Evolutionary conservation across 345 rosid genomes (phyloP), one percentile per base, ranked within the genome.

Genomic region (Ailanthus altissimus): DNA sequence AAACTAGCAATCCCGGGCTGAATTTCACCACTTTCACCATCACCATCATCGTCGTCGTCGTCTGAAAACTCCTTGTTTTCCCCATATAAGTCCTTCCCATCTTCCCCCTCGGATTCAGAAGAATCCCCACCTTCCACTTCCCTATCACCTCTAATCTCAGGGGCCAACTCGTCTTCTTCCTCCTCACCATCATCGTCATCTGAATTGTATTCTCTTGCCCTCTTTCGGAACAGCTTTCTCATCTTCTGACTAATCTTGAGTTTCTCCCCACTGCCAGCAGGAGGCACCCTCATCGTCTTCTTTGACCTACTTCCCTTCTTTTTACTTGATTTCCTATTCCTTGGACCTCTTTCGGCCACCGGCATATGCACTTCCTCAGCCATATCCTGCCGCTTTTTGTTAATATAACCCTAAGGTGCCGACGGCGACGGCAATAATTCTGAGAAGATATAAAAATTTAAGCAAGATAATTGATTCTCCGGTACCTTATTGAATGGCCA

Each of bases 171-270:
- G 3, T 75, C 84, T 1, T 32, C 38, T 1, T 3, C 38, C 38
- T 32, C n/a, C 6, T 83, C 90, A 8, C 72, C 82, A 0, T 85
- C 90, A 0, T 88, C 97, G 0, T 86, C 89, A 68, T 93, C 98
- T 1, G 99, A 93, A 78, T 96, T 87, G 82, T 96, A 96, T 2
- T 88, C 98, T 38, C 93, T 88, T 13, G 94, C 97, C 85, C 97
- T 88, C 87, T 86, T 89, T 40, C 83, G 82, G 67, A 82, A 89
- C 7, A 94, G 81, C 78, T 87, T 90, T 72, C 80, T 86, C 85
- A 88, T 77, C 80, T 84, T 91, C 74, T 77, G 75, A 53, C 86
- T 84, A 5, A 88, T 80, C 82, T 85, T 93, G 21, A 81, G 84
- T 84, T 82, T 88, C 60, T 81, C 84, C 25, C 88, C 81, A 2